Base-by-base conservation (phyloP, 2,329 filamentous ascomycete species). In the Aspergillus sp. region DNA sequence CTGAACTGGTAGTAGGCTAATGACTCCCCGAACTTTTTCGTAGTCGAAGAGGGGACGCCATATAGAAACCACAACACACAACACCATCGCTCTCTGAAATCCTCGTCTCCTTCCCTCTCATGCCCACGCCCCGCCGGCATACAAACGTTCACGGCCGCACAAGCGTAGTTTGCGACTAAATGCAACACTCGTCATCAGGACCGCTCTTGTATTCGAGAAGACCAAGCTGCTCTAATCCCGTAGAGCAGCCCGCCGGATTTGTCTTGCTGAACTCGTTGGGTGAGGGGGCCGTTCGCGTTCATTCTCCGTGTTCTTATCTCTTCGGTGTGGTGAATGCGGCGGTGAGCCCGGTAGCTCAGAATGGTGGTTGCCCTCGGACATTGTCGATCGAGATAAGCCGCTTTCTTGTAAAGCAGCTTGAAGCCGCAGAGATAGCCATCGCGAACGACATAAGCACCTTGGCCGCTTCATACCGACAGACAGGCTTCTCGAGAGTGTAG, bases 331-430 rank as follows among this genome's bases (percentile, higher is more conserved):
- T 56, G 28, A 56, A 46, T 48, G 22, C 19, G 46, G 46, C 22
- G 3, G 46, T 48, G 22, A 48, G 46, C 25, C 46, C 19, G 19
- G 19, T 19, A 19, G 19, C 19, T 19, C 19, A 19, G 19, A 19
- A 11, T 46, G 9, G 46, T 22, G 19, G 46, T 46, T 46, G 4
- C 43, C 43, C 38, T 56, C 22, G 38, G 54, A 13, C 22, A 34
- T 28, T 56, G 41, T 46, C 41, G 38, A 46, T 56, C 54, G 22
- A 38, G 54, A 46, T 56, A 56, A n/a, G 23, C 54, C 25, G 54
- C 54, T 56, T 46, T 56, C 54, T 48, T 56, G 22, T 56, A 56
- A 43, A 56, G 54, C 54, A 46, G 38, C 41, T 46, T 56, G 41
- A 46, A 56, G 54, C 41, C 41, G 54, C 48, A 56, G 38, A 46